These are phyloP conservation scores for Termitomyces sp. DNA, from an alignment of 768 basidiomycete species.

Conservation along the genomic window DNA sequence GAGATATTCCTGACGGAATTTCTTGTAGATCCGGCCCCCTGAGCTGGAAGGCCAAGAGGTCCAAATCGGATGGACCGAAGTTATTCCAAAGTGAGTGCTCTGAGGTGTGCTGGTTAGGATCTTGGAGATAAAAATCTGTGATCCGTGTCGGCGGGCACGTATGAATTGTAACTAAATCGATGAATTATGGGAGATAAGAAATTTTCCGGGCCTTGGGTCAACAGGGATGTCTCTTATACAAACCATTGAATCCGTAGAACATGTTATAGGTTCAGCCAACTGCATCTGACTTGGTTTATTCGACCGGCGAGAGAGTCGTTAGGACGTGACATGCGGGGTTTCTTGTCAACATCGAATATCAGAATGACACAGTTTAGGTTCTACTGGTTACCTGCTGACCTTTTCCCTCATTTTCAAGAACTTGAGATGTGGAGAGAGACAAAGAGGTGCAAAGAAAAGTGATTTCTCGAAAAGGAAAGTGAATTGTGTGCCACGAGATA, in stretches of 20 bases:
- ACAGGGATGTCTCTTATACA: not conserved
- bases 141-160: not conserved
- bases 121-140: not conserved
- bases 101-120: not conserved
- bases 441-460: slow-evolving; percentile 8
- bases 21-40: not conserved
- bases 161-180: not conserved
- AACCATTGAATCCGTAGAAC: not conserved
- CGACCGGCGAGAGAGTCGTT: not conserved
- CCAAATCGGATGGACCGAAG: not conserved
- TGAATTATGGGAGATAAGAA: not conserved
- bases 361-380: too few relatives aligned
- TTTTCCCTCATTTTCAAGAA: not conserved
- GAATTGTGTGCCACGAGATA: slow-evolving; percentile 12
- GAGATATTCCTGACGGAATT: not conserved
- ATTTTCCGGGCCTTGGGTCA: not conserved
- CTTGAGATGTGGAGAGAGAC: not conserved
- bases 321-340: not conserved
- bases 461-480: slow-evolving; percentile 13
- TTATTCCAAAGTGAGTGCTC: not conserved
- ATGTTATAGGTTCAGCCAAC: not conserved
- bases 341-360: not conserved
- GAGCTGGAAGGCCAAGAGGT: not conserved
- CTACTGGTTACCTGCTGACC: not conserved
- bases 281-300: too few relatives aligned